Conservation (phyloP, 2,329 filamentous ascomycete species). For the Claviceps sp. region DNA sequence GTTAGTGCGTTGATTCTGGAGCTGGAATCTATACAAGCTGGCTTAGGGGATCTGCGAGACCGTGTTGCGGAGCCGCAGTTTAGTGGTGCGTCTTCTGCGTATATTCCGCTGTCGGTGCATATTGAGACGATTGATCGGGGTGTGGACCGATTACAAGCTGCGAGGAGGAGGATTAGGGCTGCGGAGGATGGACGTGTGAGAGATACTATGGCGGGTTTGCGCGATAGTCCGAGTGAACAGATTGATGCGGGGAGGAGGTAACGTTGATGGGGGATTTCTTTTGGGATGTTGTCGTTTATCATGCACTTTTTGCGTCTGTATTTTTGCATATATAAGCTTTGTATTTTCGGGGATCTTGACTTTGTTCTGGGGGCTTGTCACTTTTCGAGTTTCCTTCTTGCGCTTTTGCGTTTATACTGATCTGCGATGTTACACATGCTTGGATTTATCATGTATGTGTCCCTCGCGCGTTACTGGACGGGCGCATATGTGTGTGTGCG, state of each 20-base stretch:
- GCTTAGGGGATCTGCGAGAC: constrained; percentile 58
- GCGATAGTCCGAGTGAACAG: constrained; percentile 26
- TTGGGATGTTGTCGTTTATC: background rate
- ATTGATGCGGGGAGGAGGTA: constrained; percentile 21
- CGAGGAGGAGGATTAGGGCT: constrained; percentile 44
- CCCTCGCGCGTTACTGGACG: too few species aligned
- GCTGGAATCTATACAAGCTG: constrained; percentile 57
- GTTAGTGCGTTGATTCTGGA: constrained; percentile 59
- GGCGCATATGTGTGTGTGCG: too few species aligned
- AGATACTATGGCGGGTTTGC: constrained; percentile 33
- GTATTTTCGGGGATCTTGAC: too few species aligned
- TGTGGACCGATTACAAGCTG: constrained; percentile 56
- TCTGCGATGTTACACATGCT: too few species aligned
- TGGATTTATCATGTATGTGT: too few species aligned
- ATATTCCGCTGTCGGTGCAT: constrained; percentile 56
- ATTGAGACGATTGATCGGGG: constrained; percentile 62
- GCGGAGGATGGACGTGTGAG: constrained; percentile 45
- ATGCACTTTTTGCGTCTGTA: too few species aligned
- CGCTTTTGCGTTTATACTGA: too few species aligned
- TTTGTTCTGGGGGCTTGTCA: too few species aligned
- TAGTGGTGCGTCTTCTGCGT: constrained; percentile 25
- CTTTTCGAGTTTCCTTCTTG: too few species aligned
- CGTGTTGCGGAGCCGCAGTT: constrained; percentile 54
- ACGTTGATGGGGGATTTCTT: background rate
- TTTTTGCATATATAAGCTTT: too few species aligned